phyloP scores from a whole-genome alignment of 2,329 filamentous ascomycete species.

The Diaporthe sp. region DNA sequence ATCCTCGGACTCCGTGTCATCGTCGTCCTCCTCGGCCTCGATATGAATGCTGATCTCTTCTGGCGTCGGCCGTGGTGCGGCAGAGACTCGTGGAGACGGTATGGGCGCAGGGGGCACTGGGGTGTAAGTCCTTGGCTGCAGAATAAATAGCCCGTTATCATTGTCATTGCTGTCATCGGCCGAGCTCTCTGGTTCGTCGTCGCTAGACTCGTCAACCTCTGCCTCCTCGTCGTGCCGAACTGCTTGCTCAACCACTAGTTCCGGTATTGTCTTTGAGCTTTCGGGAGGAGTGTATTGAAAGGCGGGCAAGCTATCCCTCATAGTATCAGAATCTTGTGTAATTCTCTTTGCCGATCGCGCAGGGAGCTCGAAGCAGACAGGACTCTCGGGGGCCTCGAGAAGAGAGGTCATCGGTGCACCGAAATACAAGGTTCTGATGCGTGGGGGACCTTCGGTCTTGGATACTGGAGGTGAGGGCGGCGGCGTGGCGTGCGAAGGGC shows the following conservation, averaged over 20 bases:
- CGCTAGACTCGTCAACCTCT: conserved; percentile 30
- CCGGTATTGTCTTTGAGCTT: conserved; percentile 37
- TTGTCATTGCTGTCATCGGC: conserved; percentile 2
- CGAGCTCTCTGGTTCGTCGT: conserved; percentile 27
- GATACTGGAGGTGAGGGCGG: conserved; percentile 37
- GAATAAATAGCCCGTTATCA: conserved; percentile 61
- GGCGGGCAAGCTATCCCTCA: conserved; percentile 47
- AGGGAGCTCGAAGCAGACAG: conserved; percentile 41
- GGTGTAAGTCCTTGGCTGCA: conserved; percentile 71
- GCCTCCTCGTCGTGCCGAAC: not conserved
- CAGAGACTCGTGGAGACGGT: conserved; percentile 58
- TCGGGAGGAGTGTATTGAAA: conserved; percentile 46
- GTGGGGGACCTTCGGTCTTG: conserved; percentile 42
- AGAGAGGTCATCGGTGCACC: conserved; percentile 38
- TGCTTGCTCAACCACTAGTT: conserved; percentile 32
- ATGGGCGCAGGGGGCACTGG: conserved; percentile 62
- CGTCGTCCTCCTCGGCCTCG: conserved; percentile 37
- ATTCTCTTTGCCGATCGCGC: conserved; percentile 36
- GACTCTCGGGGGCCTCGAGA: conserved; percentile 38
- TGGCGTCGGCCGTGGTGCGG: conserved; percentile 30
- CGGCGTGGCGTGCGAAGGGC: conserved; percentile 37
- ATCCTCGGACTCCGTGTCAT: conserved; percentile 23
- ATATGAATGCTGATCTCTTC: conserved; percentile 39
- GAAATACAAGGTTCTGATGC: conserved; percentile 46
- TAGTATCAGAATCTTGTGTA: conserved; percentile 42